Conservation (phyloP, 129 eudicot species). For the Centella asiatica region DNA sequence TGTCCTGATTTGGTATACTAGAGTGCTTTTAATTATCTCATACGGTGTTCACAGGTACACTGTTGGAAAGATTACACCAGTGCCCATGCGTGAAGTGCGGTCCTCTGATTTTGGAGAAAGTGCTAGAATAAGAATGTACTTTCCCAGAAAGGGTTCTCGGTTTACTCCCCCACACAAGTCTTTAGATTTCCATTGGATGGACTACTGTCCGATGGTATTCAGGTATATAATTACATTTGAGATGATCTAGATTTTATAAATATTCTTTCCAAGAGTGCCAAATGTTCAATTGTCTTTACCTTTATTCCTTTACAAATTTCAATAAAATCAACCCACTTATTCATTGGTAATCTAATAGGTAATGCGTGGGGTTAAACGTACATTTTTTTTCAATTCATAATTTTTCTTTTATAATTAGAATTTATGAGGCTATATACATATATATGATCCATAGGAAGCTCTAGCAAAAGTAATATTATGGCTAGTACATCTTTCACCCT, state of each 20-base stretch:
- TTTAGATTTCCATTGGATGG: slow-evolving; percentile 88
- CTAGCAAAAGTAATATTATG: too few species aligned
- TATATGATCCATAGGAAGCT: too few species aligned
- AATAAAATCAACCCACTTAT: too few species aligned
- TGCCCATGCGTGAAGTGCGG: slow-evolving; percentile 95
- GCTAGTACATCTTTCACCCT: too few species aligned
- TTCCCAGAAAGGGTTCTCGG: slow-evolving; percentile 79
- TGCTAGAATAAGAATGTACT: slow-evolving; percentile 91
- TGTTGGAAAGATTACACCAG: slow-evolving; percentile 99
- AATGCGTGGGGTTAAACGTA: too few species aligned
- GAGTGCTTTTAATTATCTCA: slow-evolving; percentile 30
- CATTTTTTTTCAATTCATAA: too few species aligned
- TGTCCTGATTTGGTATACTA: slow-evolving; percentile 6
- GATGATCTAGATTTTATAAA: background rate
- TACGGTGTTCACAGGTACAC: slow-evolving; percentile 74
- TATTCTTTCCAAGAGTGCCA: too few species aligned
- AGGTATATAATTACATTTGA: slow-evolving; percentile 45
- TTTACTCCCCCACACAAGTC: slow-evolving; percentile 92
- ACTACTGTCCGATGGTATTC: slow-evolving; percentile 99
- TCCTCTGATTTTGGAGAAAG: slow-evolving; percentile 75
- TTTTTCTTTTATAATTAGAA: too few species aligned
- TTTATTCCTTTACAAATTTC: background rate
- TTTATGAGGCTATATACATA: too few species aligned
- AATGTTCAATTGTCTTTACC: background rate
- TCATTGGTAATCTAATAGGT: too few species aligned